A percentile compares a stretch with the other conserved stretches of the same genome.
These are phyloP conservation scores for Flaveria bidentis DNA, from an alignment of 129 eudicot species.

Conservation along the genomic window DNA sequence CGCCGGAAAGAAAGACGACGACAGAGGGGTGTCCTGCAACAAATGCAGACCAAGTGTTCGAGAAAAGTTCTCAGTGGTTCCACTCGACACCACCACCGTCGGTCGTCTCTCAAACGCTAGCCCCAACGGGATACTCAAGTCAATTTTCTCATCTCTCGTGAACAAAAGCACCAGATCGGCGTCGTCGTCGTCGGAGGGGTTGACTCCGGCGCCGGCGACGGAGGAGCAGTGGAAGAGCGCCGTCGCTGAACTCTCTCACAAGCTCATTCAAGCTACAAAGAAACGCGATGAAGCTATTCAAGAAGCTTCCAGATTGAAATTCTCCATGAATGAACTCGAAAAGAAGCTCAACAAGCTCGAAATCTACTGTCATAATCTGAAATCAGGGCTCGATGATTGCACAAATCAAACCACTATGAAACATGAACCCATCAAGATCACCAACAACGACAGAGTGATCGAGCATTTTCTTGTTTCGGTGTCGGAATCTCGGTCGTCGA, in stretches of 20 bases:
- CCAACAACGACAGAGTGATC: slow-evolving; percentile 57
- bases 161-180: slow-evolving; percentile 59
- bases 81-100: slow-evolving; percentile 50
- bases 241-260: slow-evolving; percentile 74
- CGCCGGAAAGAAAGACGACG: slow-evolving; percentile 24
- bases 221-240: slow-evolving; percentile 87
- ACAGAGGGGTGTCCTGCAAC: slow-evolving; percentile 66
- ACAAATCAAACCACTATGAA: slow-evolving; percentile 23
- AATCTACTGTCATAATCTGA: slow-evolving; percentile 67
- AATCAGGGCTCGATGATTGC: slow-evolving; percentile 81
- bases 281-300: slow-evolving; percentile 74
- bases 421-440: slow-evolving; percentile 40
- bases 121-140: slow-evolving; percentile 71
- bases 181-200: slow-evolving; percentile 31
- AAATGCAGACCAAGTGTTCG: slow-evolving; percentile 81
- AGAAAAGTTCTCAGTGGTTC: slow-evolving; percentile 78
- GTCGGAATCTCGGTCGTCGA: slow-evolving; percentile 62
- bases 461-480: slow-evolving; percentile 71
- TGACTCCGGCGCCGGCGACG: slow-evolving; percentile 35
- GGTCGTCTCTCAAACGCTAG: slow-evolving; percentile 53
- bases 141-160: slow-evolving; percentile 54
- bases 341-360: slow-evolving; percentile 88
- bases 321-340: slow-evolving; percentile 79
- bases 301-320: slow-evolving; percentile 74
- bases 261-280: slow-evolving; percentile 69